phyloP scores from a whole-genome alignment of 1,139 yeast species.

The Hanseniaspora uvarum region DNA sequence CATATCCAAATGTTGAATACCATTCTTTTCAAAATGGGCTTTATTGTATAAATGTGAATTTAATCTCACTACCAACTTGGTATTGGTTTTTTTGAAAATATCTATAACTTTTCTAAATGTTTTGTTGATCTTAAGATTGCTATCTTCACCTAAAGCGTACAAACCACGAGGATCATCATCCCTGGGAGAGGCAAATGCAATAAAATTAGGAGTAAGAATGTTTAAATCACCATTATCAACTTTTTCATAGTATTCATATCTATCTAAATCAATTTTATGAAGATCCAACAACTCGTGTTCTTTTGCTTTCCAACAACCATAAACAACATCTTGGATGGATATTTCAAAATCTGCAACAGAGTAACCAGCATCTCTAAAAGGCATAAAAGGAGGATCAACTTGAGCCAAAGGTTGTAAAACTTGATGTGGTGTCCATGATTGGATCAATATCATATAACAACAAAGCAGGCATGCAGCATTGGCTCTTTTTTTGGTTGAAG shows the following conservation, averaged over 20 bases:
- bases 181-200: conserved; percentile 96
- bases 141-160: conserved; percentile 21
- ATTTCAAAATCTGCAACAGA: conserved; percentile 89
- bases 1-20: conserved; percentile 85
- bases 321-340: conserved; percentile 86
- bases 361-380: conserved; percentile 94
- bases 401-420: conserved; percentile 91
- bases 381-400: conserved; percentile 85
- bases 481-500: conserved; percentile 71
- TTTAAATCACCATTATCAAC: conserved; percentile 97
- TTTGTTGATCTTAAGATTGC: conserved; percentile 39
- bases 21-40: conserved; percentile 67
- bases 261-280: conserved; percentile 81
- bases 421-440: conserved; percentile 97
- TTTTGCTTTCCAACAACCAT: conserved; percentile 97
- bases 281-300: conserved; percentile 81
- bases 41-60: conserved; percentile 86
- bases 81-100: conserved; percentile 61
- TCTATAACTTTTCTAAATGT: conserved; percentile 73
- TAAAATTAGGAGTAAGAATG: conserved; percentile 80
- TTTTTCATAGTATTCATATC: conserved; percentile 84
- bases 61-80: conserved; percentile 79
- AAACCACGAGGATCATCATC: conserved; percentile 34
- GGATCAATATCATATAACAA: conserved; percentile 89
- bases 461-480: conserved; percentile 91